Base-by-base conservation (phyloP, 495 filamentous ascomycete species). In the Podospora sp. region DNA sequence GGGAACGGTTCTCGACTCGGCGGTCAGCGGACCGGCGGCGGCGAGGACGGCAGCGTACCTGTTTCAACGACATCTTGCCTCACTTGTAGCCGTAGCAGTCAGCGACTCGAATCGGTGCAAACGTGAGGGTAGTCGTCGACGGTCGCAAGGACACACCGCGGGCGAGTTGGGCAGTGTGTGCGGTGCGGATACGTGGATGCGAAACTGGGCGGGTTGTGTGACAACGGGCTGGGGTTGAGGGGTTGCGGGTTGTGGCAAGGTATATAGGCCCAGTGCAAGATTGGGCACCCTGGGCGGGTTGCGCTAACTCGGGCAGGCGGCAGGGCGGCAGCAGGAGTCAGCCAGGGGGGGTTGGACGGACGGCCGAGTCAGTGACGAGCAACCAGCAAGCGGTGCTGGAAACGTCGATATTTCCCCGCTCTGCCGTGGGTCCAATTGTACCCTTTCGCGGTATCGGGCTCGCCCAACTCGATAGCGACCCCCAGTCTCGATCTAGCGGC, bases 51-150 rank as follows among this genome's bases (percentile, higher is more conserved):
- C 12, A 50, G 52, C 86, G 76, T 74, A 92, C 90, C 85, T 92
- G 89, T 77, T 92, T 92, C 76, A 92, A 76, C 72, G 90, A 92
- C 90, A 92, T 89, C 70, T 73, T 77, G 72, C 36, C 65, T 69
- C 65, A 71, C 63, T 62, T 26, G 67, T 64, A 57, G 56, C 49
- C 49, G 46, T 53, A 21, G 46, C 33, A 21, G 49, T 20, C 49
- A 24, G 61, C 61, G 61, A 51, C 46, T 26, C 50, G 25, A 14
- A 24, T 51, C 24, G 49, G 53, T 68, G 62, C 29, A 49, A 51
- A 52, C 50, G 61, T 55, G 27, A 24, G 40, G n/a, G 33, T 40
- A 22, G 58, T 66, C 26, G 59, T 60, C 29, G 29, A 66, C 60
- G 46, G 33, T 67, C 65, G 46, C 66, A 61, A 50, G 35, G 36